A percentile compares a stretch with the other conserved stretches of the same genome.
Conservation (phyloP, 2,329 filamentous ascomycete species). For the Botrytis fabae region DNA sequence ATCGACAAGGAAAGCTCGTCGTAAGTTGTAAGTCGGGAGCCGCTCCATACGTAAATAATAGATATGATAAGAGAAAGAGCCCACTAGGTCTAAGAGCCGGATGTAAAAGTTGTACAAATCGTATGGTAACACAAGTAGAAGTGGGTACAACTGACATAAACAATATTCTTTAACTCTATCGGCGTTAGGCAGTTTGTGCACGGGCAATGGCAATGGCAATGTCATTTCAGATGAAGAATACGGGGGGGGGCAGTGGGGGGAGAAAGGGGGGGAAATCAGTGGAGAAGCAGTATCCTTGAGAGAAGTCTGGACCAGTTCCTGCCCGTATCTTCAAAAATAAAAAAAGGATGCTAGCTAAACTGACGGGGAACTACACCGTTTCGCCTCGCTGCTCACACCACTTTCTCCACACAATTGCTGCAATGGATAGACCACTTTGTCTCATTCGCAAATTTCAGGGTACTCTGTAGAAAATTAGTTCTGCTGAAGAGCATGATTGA, state of each 20-base stretch:
- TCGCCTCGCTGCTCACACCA: constrained; percentile 3
- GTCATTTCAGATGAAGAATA: constrained; percentile 3
- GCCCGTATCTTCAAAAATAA: background rate
- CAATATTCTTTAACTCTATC: background rate
- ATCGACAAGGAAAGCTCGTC: background rate
- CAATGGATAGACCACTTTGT: background rate
- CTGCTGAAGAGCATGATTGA: background rate
- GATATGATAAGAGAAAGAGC: background rate
- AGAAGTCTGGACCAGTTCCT: constrained; percentile 13
- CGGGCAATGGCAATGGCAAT: background rate
- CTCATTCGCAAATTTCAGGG: background rate
- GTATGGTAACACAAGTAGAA: background rate
- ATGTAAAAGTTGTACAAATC: background rate
- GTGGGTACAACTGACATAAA: background rate
- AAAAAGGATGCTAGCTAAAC: background rate
- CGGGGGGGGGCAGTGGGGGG: background rate
- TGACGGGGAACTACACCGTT: constrained; percentile 14
- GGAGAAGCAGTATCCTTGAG: background rate
- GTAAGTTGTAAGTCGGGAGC: background rate
- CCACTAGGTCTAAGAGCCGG: background rate
- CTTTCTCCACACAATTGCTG: background rate
- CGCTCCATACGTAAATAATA: no score
- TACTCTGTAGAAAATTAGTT: background rate
- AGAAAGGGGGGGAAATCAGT: background rate
- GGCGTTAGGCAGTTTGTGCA: background rate